Base-by-base conservation (phyloP, 2,329 filamentous ascomycete species). In the Boeremia exigua region DNA sequence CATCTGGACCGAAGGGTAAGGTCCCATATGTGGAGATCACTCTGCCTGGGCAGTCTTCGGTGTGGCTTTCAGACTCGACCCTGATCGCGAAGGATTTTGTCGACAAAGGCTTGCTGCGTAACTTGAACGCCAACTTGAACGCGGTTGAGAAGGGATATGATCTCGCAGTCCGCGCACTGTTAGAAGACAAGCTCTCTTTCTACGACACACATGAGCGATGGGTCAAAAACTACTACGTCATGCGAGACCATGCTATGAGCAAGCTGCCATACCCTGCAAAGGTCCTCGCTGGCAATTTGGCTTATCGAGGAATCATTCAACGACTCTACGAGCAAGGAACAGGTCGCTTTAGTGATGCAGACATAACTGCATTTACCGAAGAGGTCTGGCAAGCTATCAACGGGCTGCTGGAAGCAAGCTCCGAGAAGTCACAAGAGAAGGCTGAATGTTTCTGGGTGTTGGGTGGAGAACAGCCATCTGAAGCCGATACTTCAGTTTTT, bases 181-280 rank as follows among this genome's bases (percentile, higher is more conserved):
- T 88, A 23, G 86, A 88, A 71, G 85, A 88, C 17, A 86, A 82
- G 67, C 59, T 86, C 12, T 84, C 82, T 63, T 88, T 87, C 59
- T 85, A 81, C 54, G 75, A 81, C 25, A 69, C 59, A 1, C 76
- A 78, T 36, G 86, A 88, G 72, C 77, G 80, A 57, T 88, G 86
- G 86, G 67, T 79, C 2, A 75, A 84, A 52, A 86, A 88, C 66
- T 88, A 84, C 74, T 80, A 84, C 56, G 70, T 74, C 12, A 87
- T 86, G 84, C 81, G 85, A 14, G 78, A 80, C 46, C 73, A 82
- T 33, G 72, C 80, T 0, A 74, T 88, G 6, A 72, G 66, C 9
- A 49, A 78, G 0, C 58, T 87, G 1, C 82, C 84, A 0, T 88
- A 81, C 64, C 81, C 81, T 0, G 33, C 85, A 0, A 81, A 80